Evolutionary conservation across 192 early-diverging fungal genomes (phyloP), one percentile per base, ranked within the genome.

Genomic region (Rhizophagus prolifer): DNA sequence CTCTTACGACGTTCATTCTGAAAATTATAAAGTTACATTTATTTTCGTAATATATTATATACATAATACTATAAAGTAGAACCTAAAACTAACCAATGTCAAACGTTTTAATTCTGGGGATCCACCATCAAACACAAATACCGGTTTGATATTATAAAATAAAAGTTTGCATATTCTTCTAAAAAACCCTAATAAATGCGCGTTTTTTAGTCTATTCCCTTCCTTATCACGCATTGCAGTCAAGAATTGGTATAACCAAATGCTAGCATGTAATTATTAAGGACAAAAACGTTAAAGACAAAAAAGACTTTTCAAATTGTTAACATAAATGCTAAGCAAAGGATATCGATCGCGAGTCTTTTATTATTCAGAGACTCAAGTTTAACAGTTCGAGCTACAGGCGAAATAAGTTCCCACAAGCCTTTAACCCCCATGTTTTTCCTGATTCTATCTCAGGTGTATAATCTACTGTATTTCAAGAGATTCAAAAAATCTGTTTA

Each of bases 401-500:
- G 94, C 72, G 94, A 89, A 28, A 98, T 76, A 30, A 99, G 86
- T 64, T 84, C 80, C 97, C 97, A 99, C 26, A 99, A 88, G 38
- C 92, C 92, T 83, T 98, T 94, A 70, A 99, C 97, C 67, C 96
- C 96, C 97, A 97, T n/a, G n/a, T n/a, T n/a, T n/a, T n/a, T n/a
- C n/a, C n/a, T n/a, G n/a, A n/a, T n/a, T n/a, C n/a, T n/a, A n/a
- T n/a, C n/a, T n/a, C n/a, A n/a, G n/a, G n/a, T n/a, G n/a, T n/a
- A n/a, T n/a, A n/a, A n/a, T n/a, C n/a, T n/a, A n/a, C n/a, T n/a
- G n/a, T n/a, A n/a, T n/a, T n/a, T n/a, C n/a, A n/a, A n/a, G n/a
- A n/a, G n/a, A n/a, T n/a, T n/a, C n/a, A n/a, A n/a, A n/a, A n/a
- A n/a, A n/a, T n/a, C n/a, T n/a, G n/a, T n/a, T n/a, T n/a, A n/a